Base-by-base conservation (phyloP, 805 yeast genomes). In the Candida piceae region DNA sequence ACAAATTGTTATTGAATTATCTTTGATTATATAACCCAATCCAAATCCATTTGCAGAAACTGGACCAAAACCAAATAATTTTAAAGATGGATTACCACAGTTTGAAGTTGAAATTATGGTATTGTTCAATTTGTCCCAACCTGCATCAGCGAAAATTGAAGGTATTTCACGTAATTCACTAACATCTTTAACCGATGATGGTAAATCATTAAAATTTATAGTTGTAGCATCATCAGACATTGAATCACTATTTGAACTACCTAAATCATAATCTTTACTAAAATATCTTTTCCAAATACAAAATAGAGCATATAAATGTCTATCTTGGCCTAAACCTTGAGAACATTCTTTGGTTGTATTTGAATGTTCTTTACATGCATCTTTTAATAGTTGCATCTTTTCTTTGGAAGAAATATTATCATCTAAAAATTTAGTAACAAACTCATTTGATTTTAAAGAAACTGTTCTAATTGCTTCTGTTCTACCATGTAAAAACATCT, bases 391-490 rank as follows among this genome's bases (percentile, higher is more conserved):
- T 25, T 72, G 63, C 32, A 83, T 69, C 53, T 86, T 84, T 25
- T 74, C 80, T 26, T 66, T 63, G 12, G 78, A 69, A 1, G 81
- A 62, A 13, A 76, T 70, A 34, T 75, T 68, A 11, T 69, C 63
- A 52, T 85, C 93, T 56, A 90, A 84, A 56, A 88, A 82, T 46
- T 85, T 83, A 39, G 95, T 76, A 13, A 86, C 95, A 63, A 87
- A 88, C 31, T 74, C 68, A 53, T 84, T 84, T 1, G 93, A 81
- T 55, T 86, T 86, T 49, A 75, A 69, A 6, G 90, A 78, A 4
- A 88, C 96, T 0, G 95, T 74, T 52, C 96, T 70, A 38, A 88
- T 78, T 4, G 96, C 95, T 60, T 88, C 97, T 1, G 97, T 88
- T 58, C 97, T 74, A 9, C 96, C 97, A 55, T 88, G 95, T 45